Conservation (phyloP, 2,329 filamentous ascomycete species). For the Fusarium sacchari region DNA sequence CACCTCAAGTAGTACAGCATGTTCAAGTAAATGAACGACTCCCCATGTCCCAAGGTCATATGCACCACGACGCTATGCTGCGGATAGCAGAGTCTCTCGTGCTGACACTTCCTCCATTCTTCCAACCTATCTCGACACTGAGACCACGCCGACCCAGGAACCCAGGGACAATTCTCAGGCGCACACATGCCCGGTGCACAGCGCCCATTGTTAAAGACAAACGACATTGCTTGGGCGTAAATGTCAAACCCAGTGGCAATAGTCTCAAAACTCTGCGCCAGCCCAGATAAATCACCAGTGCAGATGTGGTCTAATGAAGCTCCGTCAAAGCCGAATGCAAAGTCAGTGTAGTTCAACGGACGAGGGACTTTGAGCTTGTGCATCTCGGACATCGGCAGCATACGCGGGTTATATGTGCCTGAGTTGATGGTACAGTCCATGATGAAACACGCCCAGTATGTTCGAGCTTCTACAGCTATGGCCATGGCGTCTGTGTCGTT, state of each 20-base stretch:
- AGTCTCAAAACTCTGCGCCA: conserved; percentile 45
- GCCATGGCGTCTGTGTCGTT: conserved; percentile 23
- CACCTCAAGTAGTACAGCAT: conserved; percentile 57
- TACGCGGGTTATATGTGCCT: conserved; percentile 52
- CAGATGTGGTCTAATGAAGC: not conserved
- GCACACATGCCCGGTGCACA: conserved; percentile 52
- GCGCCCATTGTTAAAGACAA: conserved; percentile 55
- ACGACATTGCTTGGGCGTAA: conserved; percentile 54
- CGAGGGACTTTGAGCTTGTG: conserved; percentile 47
- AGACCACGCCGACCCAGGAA: conserved; percentile 49
- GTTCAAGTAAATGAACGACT: conserved; percentile 56
- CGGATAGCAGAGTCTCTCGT: conserved; percentile 51
- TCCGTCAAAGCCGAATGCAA: conserved; percentile 50
- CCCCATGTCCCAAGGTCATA: conserved; percentile 52
- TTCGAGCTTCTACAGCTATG: conserved; percentile 50
- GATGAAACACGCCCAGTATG: conserved; percentile 58
- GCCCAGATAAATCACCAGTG: not conserved
- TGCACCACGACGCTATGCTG: conserved; percentile 51
- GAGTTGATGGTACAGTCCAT: conserved; percentile 57
- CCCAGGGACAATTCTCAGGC: conserved; percentile 54
- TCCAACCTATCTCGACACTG: conserved; percentile 44
- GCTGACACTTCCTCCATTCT: conserved; percentile 50
- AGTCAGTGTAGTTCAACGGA: conserved; percentile 50
- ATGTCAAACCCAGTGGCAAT: conserved; percentile 57
- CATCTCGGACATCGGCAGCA: conserved; percentile 51